These are phyloP conservation scores for Leavenworthia alabamica DNA, from an alignment of 345 rosid species.

Conservation along the genomic window DNA sequence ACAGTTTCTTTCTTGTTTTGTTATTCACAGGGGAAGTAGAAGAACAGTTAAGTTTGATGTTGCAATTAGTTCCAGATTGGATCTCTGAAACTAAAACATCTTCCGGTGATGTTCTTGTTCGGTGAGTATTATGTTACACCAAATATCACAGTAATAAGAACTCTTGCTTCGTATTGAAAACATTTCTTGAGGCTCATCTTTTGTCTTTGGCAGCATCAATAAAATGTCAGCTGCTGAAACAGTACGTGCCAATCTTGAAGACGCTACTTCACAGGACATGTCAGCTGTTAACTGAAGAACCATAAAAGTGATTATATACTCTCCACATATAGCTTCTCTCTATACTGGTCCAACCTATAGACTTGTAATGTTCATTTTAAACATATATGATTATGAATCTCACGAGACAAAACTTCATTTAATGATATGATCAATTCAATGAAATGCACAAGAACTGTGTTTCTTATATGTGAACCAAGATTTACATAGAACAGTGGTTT, in stretches of 20 bases:
- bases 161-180: background rate
- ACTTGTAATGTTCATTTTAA: background rate
- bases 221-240: slow-evolving; percentile 42
- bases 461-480: background rate
- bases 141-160: background rate
- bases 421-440: background rate
- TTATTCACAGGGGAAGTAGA: slow-evolving; percentile 69
- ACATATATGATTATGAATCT: background rate
- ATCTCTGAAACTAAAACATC: slow-evolving; percentile 54
- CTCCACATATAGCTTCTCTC: background rate
- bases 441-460: background rate
- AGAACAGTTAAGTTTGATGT: slow-evolving; percentile 59
- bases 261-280: slow-evolving; percentile 36
- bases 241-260: slow-evolving; percentile 44
- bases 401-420: background rate
- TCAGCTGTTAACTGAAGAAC: slow-evolving; percentile 4
- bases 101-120: slow-evolving; percentile 55
- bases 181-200: slow-evolving; percentile 4
- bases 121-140: slow-evolving; percentile 42
- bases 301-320: background rate
- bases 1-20: slow-evolving; percentile 13
- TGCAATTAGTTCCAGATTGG: slow-evolving; percentile 85
- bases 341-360: background rate
- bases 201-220: slow-evolving; percentile 53
- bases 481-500: background rate